Conservation (phyloP, 1,284 basidiomycete species). For the Boletus smithii region DNA sequence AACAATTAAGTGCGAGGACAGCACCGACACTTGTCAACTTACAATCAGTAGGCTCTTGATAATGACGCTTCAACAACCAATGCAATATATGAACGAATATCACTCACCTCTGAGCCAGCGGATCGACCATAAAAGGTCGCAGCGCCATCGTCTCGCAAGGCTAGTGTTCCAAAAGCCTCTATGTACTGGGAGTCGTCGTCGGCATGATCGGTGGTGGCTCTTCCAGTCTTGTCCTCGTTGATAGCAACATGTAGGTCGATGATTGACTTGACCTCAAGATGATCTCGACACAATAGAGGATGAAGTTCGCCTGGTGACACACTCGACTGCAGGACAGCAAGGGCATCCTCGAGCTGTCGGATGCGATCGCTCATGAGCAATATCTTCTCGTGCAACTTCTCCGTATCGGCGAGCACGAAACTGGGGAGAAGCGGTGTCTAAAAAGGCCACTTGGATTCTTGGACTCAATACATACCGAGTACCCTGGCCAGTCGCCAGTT, state of each 20-base stretch:
- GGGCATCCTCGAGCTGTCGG: slow-evolving; percentile 69
- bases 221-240: slow-evolving; percentile 34
- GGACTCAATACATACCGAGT: slow-evolving; percentile 47
- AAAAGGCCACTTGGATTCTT: neutral
- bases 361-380: slow-evolving; percentile 72
- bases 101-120: slow-evolving; percentile 57
- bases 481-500: slow-evolving; percentile 67
- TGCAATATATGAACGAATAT: neutral
- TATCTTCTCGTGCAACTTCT: slow-evolving; percentile 71
- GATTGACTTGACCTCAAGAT: slow-evolving; percentile 67
- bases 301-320: slow-evolving; percentile 49
- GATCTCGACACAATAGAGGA: slow-evolving; percentile 58
- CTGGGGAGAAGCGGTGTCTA: slow-evolving; percentile 32
- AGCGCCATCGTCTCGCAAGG: slow-evolving; percentile 59
- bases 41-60: slow-evolving; percentile 51
- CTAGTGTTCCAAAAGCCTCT: slow-evolving; percentile 61
- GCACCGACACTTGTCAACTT: slow-evolving; percentile 23
- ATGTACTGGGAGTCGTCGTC: slow-evolving; percentile 49
- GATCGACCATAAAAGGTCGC: slow-evolving; percentile 64
- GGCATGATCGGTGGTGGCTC: slow-evolving; percentile 20
- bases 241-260: slow-evolving; percentile 58
- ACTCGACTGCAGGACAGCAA: slow-evolving; percentile 56
- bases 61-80: neutral
- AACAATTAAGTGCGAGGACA: neutral
- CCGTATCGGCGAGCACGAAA: slow-evolving; percentile 76